Conservation (phyloP, 371 early-diverging fungal genomes). For the Mortierella sp. region DNA sequence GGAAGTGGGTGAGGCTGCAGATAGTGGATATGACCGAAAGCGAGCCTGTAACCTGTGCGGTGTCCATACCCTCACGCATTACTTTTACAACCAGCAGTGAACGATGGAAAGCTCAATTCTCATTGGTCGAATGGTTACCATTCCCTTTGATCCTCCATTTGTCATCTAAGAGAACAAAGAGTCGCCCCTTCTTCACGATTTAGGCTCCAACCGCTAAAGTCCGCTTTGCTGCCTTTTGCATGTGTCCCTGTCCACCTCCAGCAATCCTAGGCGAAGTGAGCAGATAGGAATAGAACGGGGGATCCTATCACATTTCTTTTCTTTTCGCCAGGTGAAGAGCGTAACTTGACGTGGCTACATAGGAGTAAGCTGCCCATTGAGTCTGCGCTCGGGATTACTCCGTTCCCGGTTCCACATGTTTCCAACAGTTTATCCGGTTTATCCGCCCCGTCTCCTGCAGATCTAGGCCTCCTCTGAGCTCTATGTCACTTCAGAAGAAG, state of each 20-base stretch:
- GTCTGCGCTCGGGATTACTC: neutral
- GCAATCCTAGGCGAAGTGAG: neutral
- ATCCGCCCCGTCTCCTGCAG: neutral
- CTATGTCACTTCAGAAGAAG: neutral
- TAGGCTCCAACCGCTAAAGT: neutral
- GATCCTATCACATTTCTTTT: neutral
- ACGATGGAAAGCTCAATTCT: neutral
- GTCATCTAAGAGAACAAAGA: neutral
- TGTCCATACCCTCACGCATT: neutral
- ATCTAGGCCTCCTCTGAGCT: neutral
- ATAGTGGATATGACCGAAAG: neutral
- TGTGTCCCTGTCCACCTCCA: neutral
- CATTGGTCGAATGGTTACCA: neutral
- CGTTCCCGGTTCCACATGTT: neutral
- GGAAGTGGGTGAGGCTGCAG: neutral
- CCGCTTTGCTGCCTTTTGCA: neutral
- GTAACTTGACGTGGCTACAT: neutral
- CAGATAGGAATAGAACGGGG: neutral
- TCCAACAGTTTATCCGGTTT: constrained; percentile 6
- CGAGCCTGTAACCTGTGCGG: neutral
- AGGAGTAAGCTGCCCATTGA: neutral
- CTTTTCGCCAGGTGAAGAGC: neutral
- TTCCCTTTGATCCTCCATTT: neutral
- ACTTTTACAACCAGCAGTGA: neutral
- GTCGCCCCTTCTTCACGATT: neutral